Base-by-base conservation (phyloP, 1,139 yeast species). In the Candida pseudocylindracea region DNA sequence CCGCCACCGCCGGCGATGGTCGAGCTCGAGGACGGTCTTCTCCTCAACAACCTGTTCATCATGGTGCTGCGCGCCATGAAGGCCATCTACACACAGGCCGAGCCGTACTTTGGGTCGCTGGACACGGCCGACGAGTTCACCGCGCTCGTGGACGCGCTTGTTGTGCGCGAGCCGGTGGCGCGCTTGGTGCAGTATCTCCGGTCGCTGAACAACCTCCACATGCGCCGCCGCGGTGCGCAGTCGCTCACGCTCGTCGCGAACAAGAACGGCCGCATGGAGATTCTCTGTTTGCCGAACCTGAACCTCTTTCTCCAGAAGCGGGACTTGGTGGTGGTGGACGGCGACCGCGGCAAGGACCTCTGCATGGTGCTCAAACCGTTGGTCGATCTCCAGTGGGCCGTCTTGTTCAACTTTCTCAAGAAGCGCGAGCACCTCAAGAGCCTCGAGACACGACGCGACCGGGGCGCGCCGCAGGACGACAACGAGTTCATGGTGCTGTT, bases 391-490 rank as follows among this genome's bases (percentile, higher is more conserved):
- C 54, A 59, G 37, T 10, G n/a, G 26, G 27, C 10, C 11, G 27
- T 25, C 6, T 62, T 79, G 39, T 67, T 88, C 47, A 83, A 83
- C 50, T 75, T 79, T 43, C 53, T 76, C 45, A 75, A 74, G 49
- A 75, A 76, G 48, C 66, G 73, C 44, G 78, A 79, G 43, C 91
- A 78, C 48, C 60, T 73, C 39, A 79, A 78, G 47, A 75, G 83
- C 36, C 69, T 76, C 44, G 74, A 78, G 9, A 15, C 20, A 4
- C 20, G 20, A 6, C 20, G 20, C 20, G 55, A 57, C 29, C 40
- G 43, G 20, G 37, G 38, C 20, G 35, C 38, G 20, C 38, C 42
- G 11, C 8, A n/a, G 10, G 53, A 51, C 36, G 67, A 61, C 38
- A 61, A 60, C 38, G 67, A 61, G 37, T 60, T 61, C 35, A 55